phyloP scores from a whole-genome alignment of 2,329 filamentous ascomycete genomes.

The Penicillium vulpinum region DNA sequence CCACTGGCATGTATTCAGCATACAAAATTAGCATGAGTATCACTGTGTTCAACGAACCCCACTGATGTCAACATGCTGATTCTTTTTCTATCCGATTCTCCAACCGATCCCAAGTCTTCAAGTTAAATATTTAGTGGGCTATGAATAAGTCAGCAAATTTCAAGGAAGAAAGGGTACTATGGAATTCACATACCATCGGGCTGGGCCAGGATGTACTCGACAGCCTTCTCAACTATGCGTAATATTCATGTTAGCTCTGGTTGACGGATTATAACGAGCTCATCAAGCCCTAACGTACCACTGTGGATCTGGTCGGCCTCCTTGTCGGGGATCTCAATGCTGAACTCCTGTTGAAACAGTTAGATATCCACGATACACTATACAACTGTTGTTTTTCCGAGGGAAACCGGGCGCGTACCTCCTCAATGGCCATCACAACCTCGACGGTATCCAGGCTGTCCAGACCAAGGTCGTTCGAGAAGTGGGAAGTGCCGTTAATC shows the following conservation, averaged over 20 bases:
- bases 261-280: neutral
- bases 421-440: slow-evolving; percentile 99
- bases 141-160: slow-evolving; percentile 18
- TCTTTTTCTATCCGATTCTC: slow-evolving; percentile 38
- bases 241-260: slow-evolving; percentile 16
- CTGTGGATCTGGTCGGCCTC: slow-evolving; percentile 93
- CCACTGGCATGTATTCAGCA: slow-evolving; percentile 40
- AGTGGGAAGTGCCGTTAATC: slow-evolving; percentile 84
- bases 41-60: slow-evolving; percentile 30
- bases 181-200: slow-evolving; percentile 73
- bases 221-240: slow-evolving; percentile 79
- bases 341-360: slow-evolving; percentile 60
- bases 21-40: slow-evolving; percentile 36
- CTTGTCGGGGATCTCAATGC: slow-evolving; percentile 98
- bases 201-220: slow-evolving; percentile 90
- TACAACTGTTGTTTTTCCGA: slow-evolving; percentile 8
- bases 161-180: neutral
- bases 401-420: slow-evolving; percentile 56
- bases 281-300: slow-evolving; percentile 59
- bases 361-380: slow-evolving; percentile 16
- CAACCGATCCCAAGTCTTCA: slow-evolving; percentile 23
- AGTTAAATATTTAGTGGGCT: slow-evolving; percentile 42
- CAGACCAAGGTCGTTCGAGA: slow-evolving; percentile 93
- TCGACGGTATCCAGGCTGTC: slow-evolving; percentile 98
- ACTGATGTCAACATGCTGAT: slow-evolving; percentile 32